These are phyloP conservation scores for Starmerella floricola DNA, from an alignment of 805 yeast genomes.

Conservation along the genomic window DNA sequence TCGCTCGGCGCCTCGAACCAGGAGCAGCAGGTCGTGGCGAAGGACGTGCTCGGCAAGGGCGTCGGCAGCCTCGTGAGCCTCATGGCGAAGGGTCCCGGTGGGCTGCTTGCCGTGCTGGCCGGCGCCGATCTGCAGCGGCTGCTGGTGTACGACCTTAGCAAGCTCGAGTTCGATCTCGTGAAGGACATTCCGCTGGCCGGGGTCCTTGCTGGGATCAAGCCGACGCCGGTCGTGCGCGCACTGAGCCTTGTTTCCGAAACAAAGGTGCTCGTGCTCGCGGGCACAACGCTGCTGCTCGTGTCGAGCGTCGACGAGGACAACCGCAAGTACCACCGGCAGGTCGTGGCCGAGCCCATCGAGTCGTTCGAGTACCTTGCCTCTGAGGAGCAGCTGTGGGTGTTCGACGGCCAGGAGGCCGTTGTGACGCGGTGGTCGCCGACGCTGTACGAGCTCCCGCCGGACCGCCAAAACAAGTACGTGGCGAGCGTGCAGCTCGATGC, in stretches of 20 bases:
- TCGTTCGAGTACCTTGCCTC: conserved; percentile 25
- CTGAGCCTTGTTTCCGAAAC: conserved; percentile 20
- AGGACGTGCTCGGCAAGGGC: conserved; percentile 24
- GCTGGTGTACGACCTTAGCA: conserved; percentile 20
- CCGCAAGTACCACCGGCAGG: conserved; percentile 22
- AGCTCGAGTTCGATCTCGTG: conserved; percentile 23
- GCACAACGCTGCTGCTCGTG: conserved; percentile 29
- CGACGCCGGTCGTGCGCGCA: conserved; percentile 30
- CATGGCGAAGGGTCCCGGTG: conserved; percentile 18
- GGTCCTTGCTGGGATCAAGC: conserved; percentile 26
- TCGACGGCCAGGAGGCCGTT: conserved; percentile 29
- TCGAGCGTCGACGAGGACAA: conserved; percentile 12
- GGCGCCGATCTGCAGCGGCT: conserved; percentile 23
- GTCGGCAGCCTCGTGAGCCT: conserved; percentile 27
- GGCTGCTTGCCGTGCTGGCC: conserved; percentile 28
- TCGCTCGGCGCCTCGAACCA: conserved; percentile 14
- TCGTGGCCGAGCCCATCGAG: conserved; percentile 30
- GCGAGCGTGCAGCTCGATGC: conserved; percentile 31
- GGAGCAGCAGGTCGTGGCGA: conserved; percentile 26
- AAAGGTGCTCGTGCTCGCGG: conserved; percentile 27
- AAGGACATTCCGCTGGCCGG: conserved; percentile 29
- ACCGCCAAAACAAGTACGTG: neutral
- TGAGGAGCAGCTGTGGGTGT: conserved; percentile 31
- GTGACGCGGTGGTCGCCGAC: conserved; percentile 11
- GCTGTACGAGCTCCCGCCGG: neutral